These are phyloP conservation scores for Blastocystis sp. DNA, from an alignment of 352 stramenopile genomes.

Conservation along the genomic window DNA sequence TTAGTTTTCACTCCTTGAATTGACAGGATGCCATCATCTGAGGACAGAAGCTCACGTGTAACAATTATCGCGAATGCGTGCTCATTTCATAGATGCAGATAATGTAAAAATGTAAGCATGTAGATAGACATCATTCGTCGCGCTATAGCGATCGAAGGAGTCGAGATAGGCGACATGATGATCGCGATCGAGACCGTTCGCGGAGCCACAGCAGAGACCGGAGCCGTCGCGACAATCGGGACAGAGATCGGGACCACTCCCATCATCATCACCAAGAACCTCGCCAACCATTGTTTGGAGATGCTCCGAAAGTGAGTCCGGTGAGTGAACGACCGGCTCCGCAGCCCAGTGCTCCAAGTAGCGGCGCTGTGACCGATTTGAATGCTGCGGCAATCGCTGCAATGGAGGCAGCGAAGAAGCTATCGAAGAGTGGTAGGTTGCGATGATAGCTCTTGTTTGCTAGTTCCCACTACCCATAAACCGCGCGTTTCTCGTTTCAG, in stretches of 20 bases:
- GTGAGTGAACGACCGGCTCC: not conserved
- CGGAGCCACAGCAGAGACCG: not conserved
- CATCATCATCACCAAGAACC: conserved; percentile 12
- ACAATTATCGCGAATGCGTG: not conserved
- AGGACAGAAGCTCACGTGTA: conserved; percentile 41
- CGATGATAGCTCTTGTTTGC: not conserved
- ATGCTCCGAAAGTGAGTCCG: not conserved
- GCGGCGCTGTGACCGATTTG: not conserved
- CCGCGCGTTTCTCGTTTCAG: conserved; percentile 42
- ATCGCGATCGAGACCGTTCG: not conserved
- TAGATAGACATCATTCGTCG: conserved; percentile 6
- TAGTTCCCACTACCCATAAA: not conserved
- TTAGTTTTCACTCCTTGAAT: not conserved
- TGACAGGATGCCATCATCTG: not conserved
- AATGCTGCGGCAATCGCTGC: conserved; percentile 29
- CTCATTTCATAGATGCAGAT: not conserved
- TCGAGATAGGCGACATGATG: not conserved
- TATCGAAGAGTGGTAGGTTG: not conserved
- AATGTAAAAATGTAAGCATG: not conserved
- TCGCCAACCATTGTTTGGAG: no score
- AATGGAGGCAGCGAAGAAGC: conserved; percentile 45
- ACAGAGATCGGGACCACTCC: not conserved
- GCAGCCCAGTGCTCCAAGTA: not conserved
- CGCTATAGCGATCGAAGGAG: not conserved
- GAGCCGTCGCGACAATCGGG: not conserved